Percentiles rank a stretch among this genome's conserved stretches.
phyloP scores from a whole-genome alignment of 176 grass and related monocot genomes.

The Phragmites australis region DNA sequence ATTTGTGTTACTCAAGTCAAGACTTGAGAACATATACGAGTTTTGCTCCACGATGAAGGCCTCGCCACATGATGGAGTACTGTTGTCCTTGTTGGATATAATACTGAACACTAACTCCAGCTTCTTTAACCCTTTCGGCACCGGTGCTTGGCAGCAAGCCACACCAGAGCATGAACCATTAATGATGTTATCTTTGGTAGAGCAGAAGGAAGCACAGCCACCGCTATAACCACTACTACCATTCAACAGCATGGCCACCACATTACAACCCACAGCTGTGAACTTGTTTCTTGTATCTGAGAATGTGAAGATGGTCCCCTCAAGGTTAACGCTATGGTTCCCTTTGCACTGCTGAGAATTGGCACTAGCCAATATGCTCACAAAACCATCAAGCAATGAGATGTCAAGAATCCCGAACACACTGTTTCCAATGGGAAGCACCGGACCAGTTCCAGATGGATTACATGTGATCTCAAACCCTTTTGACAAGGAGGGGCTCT shows the following conservation, averaged over 20 bases:
- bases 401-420: conserved; percentile 33
- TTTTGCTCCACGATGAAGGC: conserved; percentile 50
- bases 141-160: conserved; percentile 37
- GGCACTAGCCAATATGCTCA: conserved; percentile 18
- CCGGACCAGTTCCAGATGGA: background rate
- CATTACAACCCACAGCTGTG: conserved; percentile 55
- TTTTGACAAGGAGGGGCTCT: background rate
- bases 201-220: conserved; percentile 57
- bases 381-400: conserved; percentile 44
- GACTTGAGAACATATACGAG: conserved; percentile 32
- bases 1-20: background rate
- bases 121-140: conserved; percentile 37
- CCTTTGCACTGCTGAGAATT: background rate
- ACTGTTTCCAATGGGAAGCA: background rate
- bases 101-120: too few species aligned
- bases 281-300: conserved; percentile 62
- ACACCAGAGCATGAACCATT: too few species aligned
- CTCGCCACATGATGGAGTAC: conserved; percentile 12
- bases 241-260: conserved; percentile 42
- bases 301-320: conserved; percentile 56
- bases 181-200: background rate
- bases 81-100: conserved; percentile 28
- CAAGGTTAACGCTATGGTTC: conserved; percentile 33
- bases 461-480: conserved; percentile 35
- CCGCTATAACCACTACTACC: conserved; percentile 4